These are phyloP conservation scores for Shiraia sp. DNA, from an alignment of 2,329 filamentous ascomycete species.

Conservation along the genomic window DNA sequence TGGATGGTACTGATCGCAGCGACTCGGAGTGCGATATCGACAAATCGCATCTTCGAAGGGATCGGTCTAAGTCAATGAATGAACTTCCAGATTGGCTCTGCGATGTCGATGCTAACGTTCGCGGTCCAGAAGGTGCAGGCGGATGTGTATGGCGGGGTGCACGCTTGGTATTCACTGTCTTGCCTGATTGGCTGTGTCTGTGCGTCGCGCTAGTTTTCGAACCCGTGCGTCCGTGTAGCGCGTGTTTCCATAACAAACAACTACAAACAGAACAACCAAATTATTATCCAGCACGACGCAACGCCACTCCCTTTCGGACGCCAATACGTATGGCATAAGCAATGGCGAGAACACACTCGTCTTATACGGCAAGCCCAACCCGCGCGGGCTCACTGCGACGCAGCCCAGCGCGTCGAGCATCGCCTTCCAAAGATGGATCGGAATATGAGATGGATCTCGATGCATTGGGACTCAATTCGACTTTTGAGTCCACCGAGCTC, in stretches of 20 bases:
- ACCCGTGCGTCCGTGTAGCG: neutral
- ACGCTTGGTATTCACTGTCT: neutral
- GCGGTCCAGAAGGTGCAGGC: too few relatives aligned
- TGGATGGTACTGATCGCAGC: too few relatives aligned
- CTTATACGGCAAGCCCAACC: constrained; percentile 40
- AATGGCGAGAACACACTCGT: constrained; percentile 41
- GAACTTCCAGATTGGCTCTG: too few relatives aligned
- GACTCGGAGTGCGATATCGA: too few relatives aligned
- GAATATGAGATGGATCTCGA: constrained; percentile 47
- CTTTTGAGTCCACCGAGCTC: constrained; percentile 39
- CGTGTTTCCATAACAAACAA: constrained; percentile 30
- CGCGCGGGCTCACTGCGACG: constrained; percentile 35
- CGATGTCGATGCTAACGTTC: too few relatives aligned
- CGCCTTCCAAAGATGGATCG: constrained; percentile 35
- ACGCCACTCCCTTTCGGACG: neutral
- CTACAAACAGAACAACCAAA: constrained; percentile 8
- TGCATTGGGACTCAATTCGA: constrained; percentile 41
- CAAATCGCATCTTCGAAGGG: too few relatives aligned
- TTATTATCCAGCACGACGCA: constrained; percentile 21
- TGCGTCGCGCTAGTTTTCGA: constrained; percentile 9
- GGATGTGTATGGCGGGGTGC: neutral
- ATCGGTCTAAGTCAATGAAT: too few relatives aligned
- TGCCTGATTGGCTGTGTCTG: neutral
- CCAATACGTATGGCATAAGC: constrained; percentile 12
- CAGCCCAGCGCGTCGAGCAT: constrained; percentile 26